Evolutionary conservation across 305 asterid species (phyloP), one percentile per base, ranked within the genome.

Genomic region (Nicotiana rustica): DNA sequence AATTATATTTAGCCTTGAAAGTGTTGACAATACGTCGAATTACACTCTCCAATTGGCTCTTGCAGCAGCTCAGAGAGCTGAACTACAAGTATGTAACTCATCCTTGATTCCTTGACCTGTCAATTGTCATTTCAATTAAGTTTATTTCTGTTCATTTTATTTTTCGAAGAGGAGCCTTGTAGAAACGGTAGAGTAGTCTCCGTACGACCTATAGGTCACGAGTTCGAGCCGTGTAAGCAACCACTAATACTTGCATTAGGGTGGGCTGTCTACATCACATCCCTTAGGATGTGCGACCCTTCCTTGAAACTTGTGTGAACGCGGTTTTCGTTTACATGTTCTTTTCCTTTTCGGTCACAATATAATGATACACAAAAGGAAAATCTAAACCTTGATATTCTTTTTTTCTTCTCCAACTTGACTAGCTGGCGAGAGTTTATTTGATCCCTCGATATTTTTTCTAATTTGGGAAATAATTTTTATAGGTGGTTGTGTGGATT

Each of bases 41-140:
- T 92, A 92, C 85, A 92, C 92, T 18, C 88, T 92, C 64, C 92
- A 85, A 62, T 49, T 92, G 77, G 92, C 95, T 1, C 84, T 92
- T 0, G 95, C 95, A 41, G 87, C 95, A 9, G 88, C 90, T n/a
- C 84, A 78, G 12, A 52, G 14, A 47, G 92, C 92, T 70, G 80
- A 81, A 31, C 38, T 92, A 82, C 87, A 92, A 67, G 95, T 90
- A 88, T 6, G 67, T 31, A 36, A 3, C 47, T 36, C 21, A 61
- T 19, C 57, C 36, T 35, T 14, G 25, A 59, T 59, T 59, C 65
- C 29, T n/a, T 59, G 17, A 10, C 59, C 14, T 13, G 6, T 14
- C 59, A 52, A 25, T 25, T 25, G 25, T 25, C 25, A 25, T 52
- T 10, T 52, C 59, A 3, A 14, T 52, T 13, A 52, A 52, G 17